phyloP scores from a whole-genome alignment of 805 yeast genomes.

The Lipomyces chichibuensis region DNA sequence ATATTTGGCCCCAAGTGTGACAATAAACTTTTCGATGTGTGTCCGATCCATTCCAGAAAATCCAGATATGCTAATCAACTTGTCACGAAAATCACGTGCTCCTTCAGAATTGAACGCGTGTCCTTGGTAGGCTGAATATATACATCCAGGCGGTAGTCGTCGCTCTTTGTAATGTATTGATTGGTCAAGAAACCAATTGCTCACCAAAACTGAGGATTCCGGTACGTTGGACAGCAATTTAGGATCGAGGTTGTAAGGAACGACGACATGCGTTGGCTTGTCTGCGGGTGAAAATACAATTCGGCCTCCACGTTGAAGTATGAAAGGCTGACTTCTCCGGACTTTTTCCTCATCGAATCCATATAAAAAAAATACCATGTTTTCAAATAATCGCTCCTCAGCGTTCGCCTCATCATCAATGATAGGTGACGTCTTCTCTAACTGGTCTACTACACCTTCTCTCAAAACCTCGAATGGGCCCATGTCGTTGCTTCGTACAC shows the following conservation, averaged over 20 bases:
- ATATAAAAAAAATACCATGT: conserved; percentile 13
- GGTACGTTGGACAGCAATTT: conserved; percentile 21
- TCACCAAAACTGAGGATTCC: conserved; percentile 49
- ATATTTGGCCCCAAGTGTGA: conserved; percentile 56
- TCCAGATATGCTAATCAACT: conserved; percentile 63
- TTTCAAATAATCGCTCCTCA: conserved; percentile 12
- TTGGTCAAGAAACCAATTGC: conserved; percentile 84
- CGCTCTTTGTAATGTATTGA: conserved; percentile 60
- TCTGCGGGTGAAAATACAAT: conserved; percentile 7
- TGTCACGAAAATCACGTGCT: conserved; percentile 40
- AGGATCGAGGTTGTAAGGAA: conserved; percentile 21
- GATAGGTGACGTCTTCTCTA: neutral
- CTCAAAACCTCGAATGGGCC: neutral
- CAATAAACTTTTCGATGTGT: conserved; percentile 67
- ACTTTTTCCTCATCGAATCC: conserved; percentile 19
- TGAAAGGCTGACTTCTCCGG: conserved; percentile 15
- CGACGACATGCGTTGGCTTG: conserved; percentile 31
- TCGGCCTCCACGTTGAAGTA: conserved; percentile 27
- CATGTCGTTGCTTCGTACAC: neutral
- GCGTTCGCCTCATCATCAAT: neutral
- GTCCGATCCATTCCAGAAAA: conserved; percentile 75
- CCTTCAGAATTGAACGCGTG: conserved; percentile 47
- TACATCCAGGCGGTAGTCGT: conserved; percentile 8
- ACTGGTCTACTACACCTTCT: neutral
- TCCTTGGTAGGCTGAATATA: conserved; percentile 48